Base-by-base conservation (phyloP, 768 basidiomycete genomes). In the Neoboletus subvelutipes region DNA sequence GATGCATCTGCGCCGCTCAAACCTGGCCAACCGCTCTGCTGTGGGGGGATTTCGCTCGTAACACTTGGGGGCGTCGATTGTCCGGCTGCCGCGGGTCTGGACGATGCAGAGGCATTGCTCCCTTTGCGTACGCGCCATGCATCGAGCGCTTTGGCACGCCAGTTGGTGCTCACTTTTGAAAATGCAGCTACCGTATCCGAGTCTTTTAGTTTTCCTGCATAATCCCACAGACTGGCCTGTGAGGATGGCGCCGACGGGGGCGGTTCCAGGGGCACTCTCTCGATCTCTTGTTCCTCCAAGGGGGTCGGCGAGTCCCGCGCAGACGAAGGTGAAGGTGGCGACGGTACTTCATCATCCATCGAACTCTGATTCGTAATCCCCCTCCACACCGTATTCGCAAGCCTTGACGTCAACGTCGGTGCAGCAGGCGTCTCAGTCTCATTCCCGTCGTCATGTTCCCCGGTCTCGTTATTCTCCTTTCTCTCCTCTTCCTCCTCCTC, bases 331-430 rank as follows among this genome's bases (percentile, higher is more conserved):
- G 73, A 72, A 1, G 65, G 61, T 1, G 78, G 79, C 37, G 79
- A 76, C 1, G 77, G 74, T 4, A 63, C n/a, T 18, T 85, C 80
- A 11, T 74, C 73, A n/a, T 87, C 87, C 87, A 87, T 87, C 3
- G 86, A 82, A 56, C 79, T 80, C 67, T 86, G 85, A 63, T 89
- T 90, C 4, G 87, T 88, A 61, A 90, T 83, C 4, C 88, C 89
- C 66, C 80, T 79, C 88, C 88, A 90, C 22, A 90, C 79, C n/a
- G 81, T 83, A 55, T 73, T 82, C 10, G 86, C 82, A 15, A 88
- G 66, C 34, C 81, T 77, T 41, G 83, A 77, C 7, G 81, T 79
- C 50, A 85, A 58, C 13, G 79, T 76, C 22, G 75, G 59, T 6
- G 54, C 62, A 50, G 58, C 61, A 51, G 67, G 71, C 0, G 73